phyloP scores from a whole-genome alignment of 2,329 filamentous ascomycete genomes.

The Fusarium piperis region DNA sequence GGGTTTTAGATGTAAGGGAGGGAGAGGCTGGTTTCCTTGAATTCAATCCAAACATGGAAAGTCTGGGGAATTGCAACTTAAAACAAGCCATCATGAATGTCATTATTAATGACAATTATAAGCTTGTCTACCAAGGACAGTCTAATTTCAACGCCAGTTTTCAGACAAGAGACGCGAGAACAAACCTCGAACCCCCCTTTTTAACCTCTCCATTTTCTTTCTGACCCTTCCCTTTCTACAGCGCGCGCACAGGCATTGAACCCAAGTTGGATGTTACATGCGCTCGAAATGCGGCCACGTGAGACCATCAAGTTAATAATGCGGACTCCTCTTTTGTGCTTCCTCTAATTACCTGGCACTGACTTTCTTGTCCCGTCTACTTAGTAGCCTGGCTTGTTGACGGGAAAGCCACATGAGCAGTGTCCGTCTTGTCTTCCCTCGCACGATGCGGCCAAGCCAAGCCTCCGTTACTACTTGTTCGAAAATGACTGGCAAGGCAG shows the following conservation, averaged over 20 bases:
- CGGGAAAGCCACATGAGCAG: not conserved
- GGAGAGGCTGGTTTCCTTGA: not conserved
- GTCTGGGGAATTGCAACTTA: constrained; percentile 4
- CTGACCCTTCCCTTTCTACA: constrained; percentile 1
- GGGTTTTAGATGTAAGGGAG: constrained; percentile 1
- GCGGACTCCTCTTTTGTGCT: not conserved
- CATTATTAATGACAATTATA: not conserved
- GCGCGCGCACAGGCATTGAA: constrained; percentile 23
- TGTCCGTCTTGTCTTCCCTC: not conserved
- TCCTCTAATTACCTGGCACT: not conserved
- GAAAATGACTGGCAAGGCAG: not conserved
- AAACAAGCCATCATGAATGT: not conserved
- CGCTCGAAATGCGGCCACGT: constrained; percentile 24
- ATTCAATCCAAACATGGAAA: not conserved
- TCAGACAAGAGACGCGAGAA: not conserved
- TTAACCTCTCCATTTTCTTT: not conserved
- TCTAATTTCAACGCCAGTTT: not conserved
- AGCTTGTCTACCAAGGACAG: not conserved
- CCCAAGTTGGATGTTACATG: constrained; percentile 22
- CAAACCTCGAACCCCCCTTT: not conserved
- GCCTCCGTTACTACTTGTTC: not conserved
- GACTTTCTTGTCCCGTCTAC: not conserved
- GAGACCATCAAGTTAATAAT: constrained; percentile 22
- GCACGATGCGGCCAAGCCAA: not conserved
- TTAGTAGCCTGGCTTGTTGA: not conserved